Percentiles rank a stretch among this genome's conserved stretches.
Conservation (phyloP, 2,329 filamentous ascomycete species). For the Fusarium anguioides region DNA sequence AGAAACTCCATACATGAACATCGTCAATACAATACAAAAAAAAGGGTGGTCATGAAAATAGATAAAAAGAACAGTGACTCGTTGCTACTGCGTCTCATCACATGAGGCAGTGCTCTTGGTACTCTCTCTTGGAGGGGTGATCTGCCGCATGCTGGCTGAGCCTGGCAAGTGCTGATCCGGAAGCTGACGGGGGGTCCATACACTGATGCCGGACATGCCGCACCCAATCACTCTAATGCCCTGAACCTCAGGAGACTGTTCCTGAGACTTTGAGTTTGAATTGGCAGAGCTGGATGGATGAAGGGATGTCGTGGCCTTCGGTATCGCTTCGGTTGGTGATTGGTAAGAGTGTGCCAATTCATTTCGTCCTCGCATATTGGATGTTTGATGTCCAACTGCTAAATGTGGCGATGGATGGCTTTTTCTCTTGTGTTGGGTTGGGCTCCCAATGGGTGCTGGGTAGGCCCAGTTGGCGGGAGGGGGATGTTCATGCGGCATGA, state of each 20-base stretch:
- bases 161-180: constrained; percentile 39
- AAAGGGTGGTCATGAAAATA: constrained; percentile 12
- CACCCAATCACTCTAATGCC: constrained; percentile 35
- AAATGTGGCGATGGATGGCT: background rate
- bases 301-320: background rate
- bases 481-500: constrained; percentile 23
- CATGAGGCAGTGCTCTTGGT: constrained; percentile 21
- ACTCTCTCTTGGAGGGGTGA: background rate
- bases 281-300: background rate
- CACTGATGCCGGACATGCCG: constrained; percentile 37
- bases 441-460: background rate
- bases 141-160: constrained; percentile 21
- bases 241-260: constrained; percentile 8
- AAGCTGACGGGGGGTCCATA: constrained; percentile 40
- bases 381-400: constrained; percentile 13
- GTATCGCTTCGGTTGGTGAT: constrained; percentile 16
- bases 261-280: background rate
- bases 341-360: constrained; percentile 6
- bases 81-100: constrained; percentile 10
- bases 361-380: constrained; percentile 11
- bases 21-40: constrained; percentile 19
- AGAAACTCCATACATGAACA: constrained; percentile 28
- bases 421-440: constrained; percentile 9
- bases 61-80: constrained; percentile 11
- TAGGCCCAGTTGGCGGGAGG: constrained; percentile 9